phyloP scores from a whole-genome alignment of 2,329 filamentous ascomycete genomes.

The Apiospora malaysiana region DNA sequence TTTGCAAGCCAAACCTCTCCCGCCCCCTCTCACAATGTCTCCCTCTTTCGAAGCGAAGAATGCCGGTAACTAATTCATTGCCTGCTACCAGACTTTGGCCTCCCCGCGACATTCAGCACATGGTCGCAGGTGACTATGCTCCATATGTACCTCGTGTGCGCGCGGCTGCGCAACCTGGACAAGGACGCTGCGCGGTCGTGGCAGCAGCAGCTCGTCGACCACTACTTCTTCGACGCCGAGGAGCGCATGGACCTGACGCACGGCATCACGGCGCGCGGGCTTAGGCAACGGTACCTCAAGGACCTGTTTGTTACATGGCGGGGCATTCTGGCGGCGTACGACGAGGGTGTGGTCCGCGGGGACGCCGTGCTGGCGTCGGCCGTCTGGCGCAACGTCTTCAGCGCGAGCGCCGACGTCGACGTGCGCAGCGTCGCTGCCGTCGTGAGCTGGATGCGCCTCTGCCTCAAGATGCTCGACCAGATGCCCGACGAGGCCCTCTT shows the following conservation, averaged over 20 bases:
- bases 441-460: conserved; percentile 61
- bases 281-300: conserved; percentile 74
- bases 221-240: conserved; percentile 92
- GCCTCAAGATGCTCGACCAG: conserved; percentile 54
- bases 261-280: conserved; percentile 64
- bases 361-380: conserved; percentile 81
- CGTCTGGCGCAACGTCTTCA: conserved; percentile 93
- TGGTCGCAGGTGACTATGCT: conserved; percentile 97
- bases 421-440: conserved; percentile 57
- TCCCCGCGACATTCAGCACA: conserved; percentile 88
- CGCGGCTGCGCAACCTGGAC: conserved; percentile 81
- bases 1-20: neutral
- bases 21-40: too few relatives aligned
- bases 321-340: conserved; percentile 81
- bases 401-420: conserved; percentile 63
- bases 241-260: conserved; percentile 83
- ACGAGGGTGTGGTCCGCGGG: conserved; percentile 78
- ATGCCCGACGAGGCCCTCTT: conserved; percentile 51
- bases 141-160: conserved; percentile 91
- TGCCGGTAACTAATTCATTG: too few relatives aligned
- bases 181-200: conserved; percentile 72
- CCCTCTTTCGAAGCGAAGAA: conserved; percentile 8
- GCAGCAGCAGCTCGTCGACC: conserved; percentile 90
- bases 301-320: conserved; percentile 95
- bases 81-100: conserved; percentile 66